These are phyloP conservation scores for Nannochloropsis gaditana DNA, from an alignment of 108 stramenopile genomes.

Conservation along the genomic window DNA sequence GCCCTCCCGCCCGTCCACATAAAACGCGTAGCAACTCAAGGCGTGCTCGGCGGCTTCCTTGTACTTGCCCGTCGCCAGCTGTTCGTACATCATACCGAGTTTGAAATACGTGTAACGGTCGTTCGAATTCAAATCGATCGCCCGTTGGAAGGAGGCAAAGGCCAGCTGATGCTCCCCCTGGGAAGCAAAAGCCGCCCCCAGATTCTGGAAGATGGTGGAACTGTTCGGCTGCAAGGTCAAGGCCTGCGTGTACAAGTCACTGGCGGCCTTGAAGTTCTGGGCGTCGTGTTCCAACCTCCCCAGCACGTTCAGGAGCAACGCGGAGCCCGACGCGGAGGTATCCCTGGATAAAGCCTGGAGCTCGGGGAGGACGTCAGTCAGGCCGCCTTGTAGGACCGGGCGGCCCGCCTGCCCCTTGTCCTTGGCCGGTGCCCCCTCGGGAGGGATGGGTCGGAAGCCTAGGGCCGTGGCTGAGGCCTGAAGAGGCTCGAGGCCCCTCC, in stretches of 20 bases:
- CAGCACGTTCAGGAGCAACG: background rate
- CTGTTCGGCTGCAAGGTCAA: background rate
- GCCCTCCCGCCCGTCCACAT: conserved; percentile 7
- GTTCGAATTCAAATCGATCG: conserved; percentile 26
- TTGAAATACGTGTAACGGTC: conserved; percentile 42
- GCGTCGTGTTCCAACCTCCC: background rate
- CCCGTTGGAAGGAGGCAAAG: conserved; percentile 48
- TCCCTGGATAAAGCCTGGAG: background rate
- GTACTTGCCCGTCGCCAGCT: conserved; percentile 44
- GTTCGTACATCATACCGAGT: conserved; percentile 48
- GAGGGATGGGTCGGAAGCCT: background rate
- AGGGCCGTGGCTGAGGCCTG: background rate
- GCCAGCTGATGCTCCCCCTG: conserved; percentile 35
- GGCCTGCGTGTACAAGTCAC: background rate
- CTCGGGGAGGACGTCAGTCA: background rate
- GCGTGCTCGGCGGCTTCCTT: conserved; percentile 45
- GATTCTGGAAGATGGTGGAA: background rate
- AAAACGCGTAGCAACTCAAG: conserved; percentile 36
- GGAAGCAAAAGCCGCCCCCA: background rate
- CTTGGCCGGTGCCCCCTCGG: background rate
- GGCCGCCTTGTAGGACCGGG: background rate
- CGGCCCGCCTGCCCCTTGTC: background rate
- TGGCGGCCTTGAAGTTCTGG: background rate
- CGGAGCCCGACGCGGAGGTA: background rate
- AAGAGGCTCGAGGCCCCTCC: background rate